These are phyloP conservation scores for Phytophthora cryptogea DNA, from an alignment of 352 stramenopile genomes.

Conservation along the genomic window DNA sequence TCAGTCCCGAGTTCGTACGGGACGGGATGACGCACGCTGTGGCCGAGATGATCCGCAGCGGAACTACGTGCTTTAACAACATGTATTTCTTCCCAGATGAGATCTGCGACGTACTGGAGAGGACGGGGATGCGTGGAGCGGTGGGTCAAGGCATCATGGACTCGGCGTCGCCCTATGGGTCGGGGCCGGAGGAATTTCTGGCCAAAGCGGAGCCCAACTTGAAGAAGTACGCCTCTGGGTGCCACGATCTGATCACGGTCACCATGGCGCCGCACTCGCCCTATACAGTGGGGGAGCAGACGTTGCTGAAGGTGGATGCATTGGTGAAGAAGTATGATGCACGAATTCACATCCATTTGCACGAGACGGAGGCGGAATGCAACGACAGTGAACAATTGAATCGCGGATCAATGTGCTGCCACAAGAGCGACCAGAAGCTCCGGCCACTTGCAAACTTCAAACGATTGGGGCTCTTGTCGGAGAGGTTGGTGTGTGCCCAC, in stretches of 20 bases:
- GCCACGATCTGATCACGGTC: conserved; percentile 49
- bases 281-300: conserved; percentile 78
- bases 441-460: conserved; percentile 77
- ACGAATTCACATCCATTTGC: conserved; percentile 78
- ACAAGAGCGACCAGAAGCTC: conserved; percentile 68
- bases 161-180: conserved; percentile 62
- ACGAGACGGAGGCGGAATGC: conserved; percentile 81
- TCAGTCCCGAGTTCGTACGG: conserved; percentile 66
- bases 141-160: conserved; percentile 67
- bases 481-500: conserved; percentile 63
- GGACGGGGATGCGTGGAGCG: conserved; percentile 64
- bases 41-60: conserved; percentile 81
- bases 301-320: conserved; percentile 41
- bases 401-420: conserved; percentile 64
- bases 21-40: conserved; percentile 69
- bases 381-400: conserved; percentile 65
- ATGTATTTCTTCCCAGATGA: conserved; percentile 87
- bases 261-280: conserved; percentile 74
- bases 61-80: conserved; percentile 89
- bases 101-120: conserved; percentile 51
- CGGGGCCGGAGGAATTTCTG: conserved; percentile 63
- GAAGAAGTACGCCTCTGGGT: conserved; percentile 44
- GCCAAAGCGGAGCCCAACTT: conserved; percentile 60
- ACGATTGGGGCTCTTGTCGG: conserved; percentile 64
- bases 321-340: conserved; percentile 50